phyloP scores from a whole-genome alignment of 257 asterid species.

The Handroanthus guayacan region DNA sequence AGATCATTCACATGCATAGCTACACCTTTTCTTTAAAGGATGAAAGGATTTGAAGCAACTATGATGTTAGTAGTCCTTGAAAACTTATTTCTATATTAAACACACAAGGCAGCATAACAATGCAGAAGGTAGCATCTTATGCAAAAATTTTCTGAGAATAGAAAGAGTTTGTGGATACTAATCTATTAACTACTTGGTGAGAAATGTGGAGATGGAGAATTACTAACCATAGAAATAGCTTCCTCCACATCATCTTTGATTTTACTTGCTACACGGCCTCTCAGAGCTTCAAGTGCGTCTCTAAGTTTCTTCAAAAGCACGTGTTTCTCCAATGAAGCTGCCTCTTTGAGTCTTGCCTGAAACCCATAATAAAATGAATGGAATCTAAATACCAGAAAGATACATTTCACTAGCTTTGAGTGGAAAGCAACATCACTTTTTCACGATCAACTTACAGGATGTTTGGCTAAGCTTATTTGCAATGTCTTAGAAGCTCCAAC shows the following conservation, averaged over 20 bases:
- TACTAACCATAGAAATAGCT: slow-evolving; percentile 87
- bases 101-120: background rate
- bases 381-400: background rate
- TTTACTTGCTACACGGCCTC: slow-evolving; percentile 81
- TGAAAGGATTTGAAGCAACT: background rate
- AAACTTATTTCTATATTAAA: background rate
- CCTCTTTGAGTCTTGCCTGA: slow-evolving; percentile 92
- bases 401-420: background rate
- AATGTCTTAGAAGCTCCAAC: too few relatives aligned
- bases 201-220: background rate
- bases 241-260: slow-evolving; percentile 90
- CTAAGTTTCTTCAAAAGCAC: slow-evolving; percentile 92
- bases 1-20: background rate
- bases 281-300: slow-evolving; percentile 87
- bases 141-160: background rate
- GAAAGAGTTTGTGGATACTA: background rate
- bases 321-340: slow-evolving; percentile 93
- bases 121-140: background rate
- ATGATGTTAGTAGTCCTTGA: background rate
- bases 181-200: background rate
- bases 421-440: background rate
- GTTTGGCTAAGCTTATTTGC: slow-evolving; percentile 7
- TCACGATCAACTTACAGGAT: too few relatives aligned
- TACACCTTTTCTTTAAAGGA: background rate
- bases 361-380: slow-evolving; percentile 29